Conservation (phyloP, 2,329 filamentous ascomycete genomes). For the Macroventuria anomochaeta region DNA sequence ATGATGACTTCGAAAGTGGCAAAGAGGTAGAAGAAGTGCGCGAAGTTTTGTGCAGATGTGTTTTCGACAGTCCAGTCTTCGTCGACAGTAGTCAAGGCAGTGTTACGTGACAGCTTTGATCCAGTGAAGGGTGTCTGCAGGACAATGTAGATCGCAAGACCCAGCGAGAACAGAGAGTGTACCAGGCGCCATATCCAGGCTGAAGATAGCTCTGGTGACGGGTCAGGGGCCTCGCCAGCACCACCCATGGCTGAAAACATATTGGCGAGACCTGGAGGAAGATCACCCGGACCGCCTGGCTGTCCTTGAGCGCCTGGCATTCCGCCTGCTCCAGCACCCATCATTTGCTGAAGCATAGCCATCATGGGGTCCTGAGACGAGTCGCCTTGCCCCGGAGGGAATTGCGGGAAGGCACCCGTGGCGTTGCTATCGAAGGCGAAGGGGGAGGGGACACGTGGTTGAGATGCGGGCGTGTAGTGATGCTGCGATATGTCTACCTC, state of each 20-base stretch:
- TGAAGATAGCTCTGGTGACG: constrained; percentile 51
- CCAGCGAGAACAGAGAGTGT: constrained; percentile 74
- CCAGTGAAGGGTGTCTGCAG: constrained; percentile 73
- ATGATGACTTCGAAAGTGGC: constrained; percentile 76
- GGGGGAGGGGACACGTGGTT: constrained; percentile 49
- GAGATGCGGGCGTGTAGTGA: constrained; percentile 65
- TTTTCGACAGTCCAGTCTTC: constrained; percentile 42
- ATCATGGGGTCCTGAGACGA: constrained; percentile 69
- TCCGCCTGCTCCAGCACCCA: constrained; percentile 55
- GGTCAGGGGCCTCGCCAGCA: constrained; percentile 34
- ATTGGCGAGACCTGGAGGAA: constrained; percentile 52
- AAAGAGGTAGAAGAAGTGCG: constrained; percentile 79
- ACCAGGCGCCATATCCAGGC: constrained; percentile 72
- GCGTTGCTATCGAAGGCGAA: constrained; percentile 40
- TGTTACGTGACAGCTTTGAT: constrained; percentile 63
- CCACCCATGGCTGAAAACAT: constrained; percentile 55
- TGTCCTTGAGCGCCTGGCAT: constrained; percentile 42
- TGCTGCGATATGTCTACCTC: constrained; percentile 82
- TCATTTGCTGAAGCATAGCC: constrained; percentile 78
- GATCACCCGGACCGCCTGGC: constrained; percentile 38
- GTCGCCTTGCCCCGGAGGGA: constrained; percentile 26
- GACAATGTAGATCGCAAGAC: constrained; percentile 73
- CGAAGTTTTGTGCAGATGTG: constrained; percentile 51
- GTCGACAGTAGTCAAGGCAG: constrained; percentile 55
- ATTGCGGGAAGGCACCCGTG: constrained; percentile 26